Evolutionary conservation across 164 flowering plant species (phyloP), one percentile per base, ranked within the genome.

Genomic region (Nymphaea thermarum): DNA sequence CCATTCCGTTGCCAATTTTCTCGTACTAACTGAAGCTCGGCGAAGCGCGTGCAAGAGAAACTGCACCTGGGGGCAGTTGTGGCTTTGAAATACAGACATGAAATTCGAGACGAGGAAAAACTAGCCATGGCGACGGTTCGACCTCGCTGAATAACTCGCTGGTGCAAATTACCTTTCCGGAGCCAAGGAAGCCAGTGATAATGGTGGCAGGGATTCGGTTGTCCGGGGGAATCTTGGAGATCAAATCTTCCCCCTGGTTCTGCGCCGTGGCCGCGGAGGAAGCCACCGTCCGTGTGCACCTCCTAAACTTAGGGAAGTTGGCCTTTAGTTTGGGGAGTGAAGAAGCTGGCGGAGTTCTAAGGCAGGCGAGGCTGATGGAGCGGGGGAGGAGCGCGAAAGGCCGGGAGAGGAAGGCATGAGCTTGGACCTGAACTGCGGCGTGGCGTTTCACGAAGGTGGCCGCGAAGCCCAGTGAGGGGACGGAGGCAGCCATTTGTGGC

Each of bases 111-210:
- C 53, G 55, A 4, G 12, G 55, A 47, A 47, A 47, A 12, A 47
- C 55, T n/a, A 72, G 36, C 36, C 36, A 25, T 25, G 36, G 36
- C 36, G 1, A 25, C 36, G 36, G 36, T 25, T 25, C 36, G 36
- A 25, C 36, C 36, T 25, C 36, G 1, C 36, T 1, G 36, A 25
- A 25, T 25, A 25, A 25, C 36, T 25, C 36, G 36, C 36, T 25
- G 36, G 36, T 25, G 36, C 36, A 25, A 25, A 25, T 25, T 25
- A 25, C 98, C 96, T 91, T 94, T 17, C 97, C 96, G 65, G 99
- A 88, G 16, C 96, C 99, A 7, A 94, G 74, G 71, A 94, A 94
- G 0, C 98, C 98, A 44, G 99, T 91, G 63, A 94, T 94, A 8
- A 94, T 86, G 0, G 99, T 94, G 2, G 99, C 99, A 3, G 99